Percentiles rank a stretch among this genome's conserved stretches.
phyloP scores from a whole-genome alignment of 495 filamentous ascomycete genomes.

The Lindgomyces ingoldianus region DNA sequence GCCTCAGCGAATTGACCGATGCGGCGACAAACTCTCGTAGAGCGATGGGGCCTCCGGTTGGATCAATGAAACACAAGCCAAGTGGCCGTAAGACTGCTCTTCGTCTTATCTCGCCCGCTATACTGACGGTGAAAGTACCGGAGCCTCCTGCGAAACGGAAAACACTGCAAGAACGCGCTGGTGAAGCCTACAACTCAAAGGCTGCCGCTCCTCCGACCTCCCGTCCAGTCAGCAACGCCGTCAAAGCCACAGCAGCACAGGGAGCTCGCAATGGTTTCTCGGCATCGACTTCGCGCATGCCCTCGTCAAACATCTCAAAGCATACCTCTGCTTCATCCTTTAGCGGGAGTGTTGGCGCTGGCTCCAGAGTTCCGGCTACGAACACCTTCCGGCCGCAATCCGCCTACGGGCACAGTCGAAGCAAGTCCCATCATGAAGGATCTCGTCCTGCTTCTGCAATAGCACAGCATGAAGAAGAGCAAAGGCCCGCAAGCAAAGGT shows the following conservation, averaged over 20 bases:
- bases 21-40: slow-evolving; percentile 26
- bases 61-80: slow-evolving; percentile 28
- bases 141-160: slow-evolving; percentile 38
- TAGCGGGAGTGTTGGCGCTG: slow-evolving; percentile 17
- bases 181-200: slow-evolving; percentile 25
- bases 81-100: slow-evolving; percentile 6
- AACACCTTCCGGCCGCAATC: slow-evolving; percentile 14
- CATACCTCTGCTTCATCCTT: slow-evolving; percentile 25
- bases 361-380: slow-evolving; percentile 6
- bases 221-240: slow-evolving; percentile 20
- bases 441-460: slow-evolving; percentile 21
- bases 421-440: slow-evolving; percentile 26
- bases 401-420: slow-evolving; percentile 25
- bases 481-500: slow-evolving; percentile 24
- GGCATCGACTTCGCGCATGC: slow-evolving; percentile 22
- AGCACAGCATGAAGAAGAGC: slow-evolving; percentile 19
- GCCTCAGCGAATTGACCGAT: slow-evolving; percentile 27
- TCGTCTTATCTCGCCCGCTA: background rate
- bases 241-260: slow-evolving; percentile 18
- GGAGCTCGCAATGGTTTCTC: slow-evolving; percentile 14
- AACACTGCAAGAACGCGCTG: slow-evolving; percentile 34
- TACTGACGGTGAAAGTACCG: slow-evolving; percentile 28
- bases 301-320: slow-evolving; percentile 13
- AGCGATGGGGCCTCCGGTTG: slow-evolving; percentile 17
- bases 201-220: slow-evolving; percentile 22